These are phyloP conservation scores for Cornus florida DNA, from an alignment of 148 eudicot genomes.

Conservation along the genomic window DNA sequence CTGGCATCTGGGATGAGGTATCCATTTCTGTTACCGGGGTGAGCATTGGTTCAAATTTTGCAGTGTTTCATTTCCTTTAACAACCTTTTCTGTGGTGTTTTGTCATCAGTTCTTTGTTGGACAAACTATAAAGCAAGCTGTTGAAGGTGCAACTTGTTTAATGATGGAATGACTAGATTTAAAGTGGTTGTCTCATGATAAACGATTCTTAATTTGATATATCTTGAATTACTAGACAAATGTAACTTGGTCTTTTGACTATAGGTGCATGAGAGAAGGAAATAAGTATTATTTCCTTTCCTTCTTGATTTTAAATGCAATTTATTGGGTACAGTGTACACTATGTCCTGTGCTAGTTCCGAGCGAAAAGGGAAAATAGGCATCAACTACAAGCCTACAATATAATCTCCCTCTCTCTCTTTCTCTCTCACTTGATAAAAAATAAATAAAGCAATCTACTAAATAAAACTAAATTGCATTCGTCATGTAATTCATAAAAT, in stretches of 20 bases:
- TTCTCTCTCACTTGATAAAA: too few species aligned
- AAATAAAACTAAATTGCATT: too few species aligned
- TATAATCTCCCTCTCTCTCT: too few species aligned
- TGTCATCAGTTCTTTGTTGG: not conserved
- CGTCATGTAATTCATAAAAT: not conserved
- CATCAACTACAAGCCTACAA: not conserved
- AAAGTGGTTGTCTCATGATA: not conserved
- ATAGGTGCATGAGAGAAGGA: not conserved
- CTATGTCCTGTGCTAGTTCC: not conserved
- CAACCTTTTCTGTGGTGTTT: not conserved
- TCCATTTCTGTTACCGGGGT: constrained; percentile 89
- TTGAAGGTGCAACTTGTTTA: constrained; percentile 3
- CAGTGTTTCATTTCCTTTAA: constrained; percentile 1
- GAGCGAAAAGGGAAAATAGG: too few species aligned
- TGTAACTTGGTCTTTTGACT: not conserved
- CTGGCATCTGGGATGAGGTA: constrained; percentile 99
- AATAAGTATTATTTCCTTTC: not conserved
- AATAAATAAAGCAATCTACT: not conserved
- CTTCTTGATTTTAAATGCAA: not conserved
- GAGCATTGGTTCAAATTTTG: constrained; percentile 26
- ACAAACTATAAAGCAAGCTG: not conserved
- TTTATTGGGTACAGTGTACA: not conserved
- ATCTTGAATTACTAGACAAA: not conserved
- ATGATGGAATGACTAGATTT: not conserved
- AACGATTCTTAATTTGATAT: not conserved